Base-by-base conservation (phyloP, 352 stramenopile species). In the Plasmopara muralis region DNA sequence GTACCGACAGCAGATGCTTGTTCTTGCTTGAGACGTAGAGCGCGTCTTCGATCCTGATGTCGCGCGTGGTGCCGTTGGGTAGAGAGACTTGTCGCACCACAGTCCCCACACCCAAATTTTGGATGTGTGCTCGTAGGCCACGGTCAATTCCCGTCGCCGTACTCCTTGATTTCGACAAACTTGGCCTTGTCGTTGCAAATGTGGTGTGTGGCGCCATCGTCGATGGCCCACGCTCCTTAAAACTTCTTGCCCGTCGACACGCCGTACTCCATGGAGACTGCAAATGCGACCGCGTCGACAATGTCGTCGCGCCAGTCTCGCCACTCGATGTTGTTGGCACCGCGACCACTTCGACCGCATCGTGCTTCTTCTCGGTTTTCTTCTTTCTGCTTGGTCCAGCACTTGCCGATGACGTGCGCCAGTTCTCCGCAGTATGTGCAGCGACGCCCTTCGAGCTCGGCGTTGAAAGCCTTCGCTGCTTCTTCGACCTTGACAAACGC, bases 371-470 rank as follows among this genome's bases (percentile, higher is more conserved):
- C 40, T 30, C 12, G n/a, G 40, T 45, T 30, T 16, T 45, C 40
- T 10, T 25, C 40, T 20, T 45, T 45, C 18, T 45, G 40, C 18
- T 30, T 45, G 40, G 40, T 30, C 40, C 40, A 30, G 40, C 40
- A 45, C 40, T 14, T 9, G 20, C 3, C 20, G 3, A 25, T 25
- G 20, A 25, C 20, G 20, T 25, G 20, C 20, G 1, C 20, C 20
- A 25, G 20, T 25, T 25, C 3, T 3, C 20, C 20, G 20, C 20
- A 25, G 20, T 25, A 25, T 3, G 20, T 25, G 20, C 20, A 25
- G 20, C 20, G 20, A 25, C 20, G 20, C 20, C 1, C 20, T 25
- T 25, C 20, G 9, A 1, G 13, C 33, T 38, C 4, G 33, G 13
- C 33, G 13, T 14, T 38, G 33, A 5, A 38, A 9, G 33, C 33